phyloP scores from a whole-genome alignment of 345 rosid genomes.

The Raphanus sativus region DNA sequence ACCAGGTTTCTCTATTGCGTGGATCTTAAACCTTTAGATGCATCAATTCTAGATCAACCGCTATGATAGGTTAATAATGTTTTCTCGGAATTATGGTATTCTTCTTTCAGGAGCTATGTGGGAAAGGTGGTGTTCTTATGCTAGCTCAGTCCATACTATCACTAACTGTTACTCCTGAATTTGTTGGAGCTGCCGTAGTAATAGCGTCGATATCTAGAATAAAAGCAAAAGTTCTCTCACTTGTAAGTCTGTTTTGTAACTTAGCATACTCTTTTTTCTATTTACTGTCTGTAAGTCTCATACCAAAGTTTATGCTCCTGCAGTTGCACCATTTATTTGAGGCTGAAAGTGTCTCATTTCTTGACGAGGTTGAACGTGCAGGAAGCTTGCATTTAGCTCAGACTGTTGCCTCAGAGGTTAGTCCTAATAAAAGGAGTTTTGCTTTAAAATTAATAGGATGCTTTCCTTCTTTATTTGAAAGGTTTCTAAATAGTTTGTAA shows the following conservation, averaged over 20 bases:
- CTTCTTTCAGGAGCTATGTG: slow-evolving; percentile 73
- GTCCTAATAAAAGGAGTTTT: slow-evolving; percentile 27
- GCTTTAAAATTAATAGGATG: slow-evolving; percentile 5
- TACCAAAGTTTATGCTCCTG: slow-evolving; percentile 33
- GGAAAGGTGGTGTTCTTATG: slow-evolving; percentile 79
- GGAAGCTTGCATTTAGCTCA: slow-evolving; percentile 78
- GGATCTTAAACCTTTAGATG: slow-evolving; percentile 18
- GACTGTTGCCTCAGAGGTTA: slow-evolving; percentile 78
- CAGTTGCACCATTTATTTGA: slow-evolving; percentile 91
- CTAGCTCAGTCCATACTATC: slow-evolving; percentile 69
- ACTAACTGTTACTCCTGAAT: slow-evolving; percentile 46
- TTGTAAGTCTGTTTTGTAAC: slow-evolving; percentile 56
- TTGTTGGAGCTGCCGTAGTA: slow-evolving; percentile 44
- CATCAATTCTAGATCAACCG: neutral
- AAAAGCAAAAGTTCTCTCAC: slow-evolving; percentile 84
- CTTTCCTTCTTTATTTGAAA: neutral
- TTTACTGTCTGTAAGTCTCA: slow-evolving; percentile 10
- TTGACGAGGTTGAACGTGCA: slow-evolving; percentile 86
- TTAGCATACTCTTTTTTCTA: neutral
- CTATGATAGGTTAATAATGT: neutral
- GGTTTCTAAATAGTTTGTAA: too few relatives aligned
- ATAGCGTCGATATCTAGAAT: slow-evolving; percentile 76
- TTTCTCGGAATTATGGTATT: slow-evolving; percentile 8
- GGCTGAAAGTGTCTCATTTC: slow-evolving; percentile 88
- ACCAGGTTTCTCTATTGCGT: slow-evolving; percentile 59